Percentiles rank a stretch among this genome's conserved stretches.
These are phyloP conservation scores for Fusarium liriodendri DNA, from an alignment of 2,329 filamentous ascomycete species.

Conservation along the genomic window DNA sequence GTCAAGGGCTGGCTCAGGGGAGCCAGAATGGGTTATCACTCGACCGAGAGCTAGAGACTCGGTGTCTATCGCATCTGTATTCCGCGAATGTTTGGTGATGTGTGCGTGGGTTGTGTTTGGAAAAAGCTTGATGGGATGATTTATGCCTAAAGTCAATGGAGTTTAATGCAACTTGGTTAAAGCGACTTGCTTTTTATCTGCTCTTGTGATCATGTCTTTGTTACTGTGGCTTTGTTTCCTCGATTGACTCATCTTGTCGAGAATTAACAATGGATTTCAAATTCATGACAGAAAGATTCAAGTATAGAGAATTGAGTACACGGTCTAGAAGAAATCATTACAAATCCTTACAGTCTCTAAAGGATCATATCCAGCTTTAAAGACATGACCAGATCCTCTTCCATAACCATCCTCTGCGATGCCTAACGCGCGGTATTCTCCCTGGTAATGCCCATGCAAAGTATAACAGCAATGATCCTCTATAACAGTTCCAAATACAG, in stretches of 20 bases:
- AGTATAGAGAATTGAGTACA: background rate
- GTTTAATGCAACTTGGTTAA: slow-evolving; percentile 8
- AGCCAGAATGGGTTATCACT: slow-evolving; percentile 12
- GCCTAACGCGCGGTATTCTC: too few relatives aligned
- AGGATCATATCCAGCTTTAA: background rate
- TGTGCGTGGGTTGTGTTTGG: background rate
- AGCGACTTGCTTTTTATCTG: background rate
- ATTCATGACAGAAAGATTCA: background rate
- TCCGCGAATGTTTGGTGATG: background rate
- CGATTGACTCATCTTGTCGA: background rate
- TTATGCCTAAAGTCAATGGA: slow-evolving; percentile 1
- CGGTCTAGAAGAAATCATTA: background rate
- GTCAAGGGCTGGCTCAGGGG: slow-evolving; percentile 17
- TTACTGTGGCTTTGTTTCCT: background rate
- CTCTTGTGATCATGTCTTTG: background rate
- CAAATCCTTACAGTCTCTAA: background rate
- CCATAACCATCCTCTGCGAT: background rate
- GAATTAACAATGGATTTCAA: background rate
- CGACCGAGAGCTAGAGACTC: slow-evolving; percentile 6
- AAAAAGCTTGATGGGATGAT: background rate
- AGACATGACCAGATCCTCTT: background rate
- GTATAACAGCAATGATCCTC: background rate
- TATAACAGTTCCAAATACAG: background rate
- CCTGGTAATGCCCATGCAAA: background rate
- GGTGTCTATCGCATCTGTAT: slow-evolving; percentile 6